Conservation (phyloP, 441 rosid species). For the Euphorbia neoarborescens region DNA sequence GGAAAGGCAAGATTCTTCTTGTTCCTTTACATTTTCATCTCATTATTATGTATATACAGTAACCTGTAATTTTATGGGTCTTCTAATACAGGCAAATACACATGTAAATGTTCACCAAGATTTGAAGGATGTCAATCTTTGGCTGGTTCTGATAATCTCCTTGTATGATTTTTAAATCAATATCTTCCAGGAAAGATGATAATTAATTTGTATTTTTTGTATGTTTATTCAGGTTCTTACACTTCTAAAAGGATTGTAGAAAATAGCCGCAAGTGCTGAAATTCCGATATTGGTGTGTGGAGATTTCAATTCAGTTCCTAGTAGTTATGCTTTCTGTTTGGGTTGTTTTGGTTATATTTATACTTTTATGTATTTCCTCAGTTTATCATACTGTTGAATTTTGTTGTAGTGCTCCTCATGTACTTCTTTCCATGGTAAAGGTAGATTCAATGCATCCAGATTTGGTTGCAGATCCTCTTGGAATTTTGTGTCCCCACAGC, state of each 20-base stretch:
- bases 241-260: constrained; percentile 89
- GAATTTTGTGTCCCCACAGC: constrained; percentile 73
- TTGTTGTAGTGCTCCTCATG: constrained; percentile 75
- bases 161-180: neutral
- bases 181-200: constrained; percentile 8
- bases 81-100: constrained; percentile 75
- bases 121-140: constrained; percentile 91
- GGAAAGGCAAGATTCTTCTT: neutral
- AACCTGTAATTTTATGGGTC: constrained; percentile 1
- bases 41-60: neutral
- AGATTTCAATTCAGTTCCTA: constrained; percentile 88
- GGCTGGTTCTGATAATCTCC: constrained; percentile 62
- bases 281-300: constrained; percentile 99
- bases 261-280: constrained; percentile 96
- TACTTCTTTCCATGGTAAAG: constrained; percentile 96
- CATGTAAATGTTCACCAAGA: constrained; percentile 87
- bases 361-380: neutral
- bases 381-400: constrained; percentile 16
- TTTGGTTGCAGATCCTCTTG: constrained; percentile 66
- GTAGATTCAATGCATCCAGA: constrained; percentile 80
- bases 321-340: constrained; percentile 63
- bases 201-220: constrained; percentile 14
- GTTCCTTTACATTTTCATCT: neutral
- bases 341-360: constrained; percentile 1
- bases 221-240: constrained; percentile 70